Percentiles rank a stretch among this genome's conserved stretches.
Evolutionary conservation across 108 stramenopile genomes (phyloP).

Genomic region (Fistulifera pelliculosa): DNA sequence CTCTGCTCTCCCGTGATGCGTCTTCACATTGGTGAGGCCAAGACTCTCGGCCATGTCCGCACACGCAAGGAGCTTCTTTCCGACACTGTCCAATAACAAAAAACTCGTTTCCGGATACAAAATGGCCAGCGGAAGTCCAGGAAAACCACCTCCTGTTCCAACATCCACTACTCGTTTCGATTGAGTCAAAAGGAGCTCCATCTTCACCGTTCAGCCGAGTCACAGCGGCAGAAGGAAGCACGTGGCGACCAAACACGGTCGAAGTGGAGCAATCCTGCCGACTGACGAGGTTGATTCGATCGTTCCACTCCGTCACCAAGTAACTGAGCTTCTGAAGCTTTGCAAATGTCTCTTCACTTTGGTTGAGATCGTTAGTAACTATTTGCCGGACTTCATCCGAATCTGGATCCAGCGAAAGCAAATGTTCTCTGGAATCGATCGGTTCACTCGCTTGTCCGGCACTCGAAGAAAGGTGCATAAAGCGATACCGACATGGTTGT

Average conservation of each 20-base stretch:
- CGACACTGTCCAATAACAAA: constrained; percentile 68
- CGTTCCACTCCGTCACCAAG: constrained; percentile 73
- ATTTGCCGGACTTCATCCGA: constrained; percentile 17
- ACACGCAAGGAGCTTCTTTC: constrained; percentile 72
- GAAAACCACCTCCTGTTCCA: constrained; percentile 85
- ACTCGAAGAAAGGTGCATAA: too few relatives aligned
- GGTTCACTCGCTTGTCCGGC: too few relatives aligned
- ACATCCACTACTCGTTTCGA: constrained; percentile 48
- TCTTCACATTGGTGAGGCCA: constrained; percentile 31
- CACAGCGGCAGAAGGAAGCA: constrained; percentile 67
- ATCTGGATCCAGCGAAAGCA: constrained; percentile 24
- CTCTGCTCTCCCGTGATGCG: constrained; percentile 69
- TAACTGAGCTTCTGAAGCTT: constrained; percentile 40
- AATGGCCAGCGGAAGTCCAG: constrained; percentile 84
- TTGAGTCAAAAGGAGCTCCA: not conserved
- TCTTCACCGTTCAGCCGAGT: not conserved
- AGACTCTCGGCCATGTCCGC: constrained; percentile 64
- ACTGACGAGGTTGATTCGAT: constrained; percentile 71
- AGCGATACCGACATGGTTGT: too few relatives aligned
- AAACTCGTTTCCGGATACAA: constrained; percentile 54
- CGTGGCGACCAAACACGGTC: constrained; percentile 68
- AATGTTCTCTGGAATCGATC: too few relatives aligned
- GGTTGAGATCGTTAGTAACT: constrained; percentile 16
- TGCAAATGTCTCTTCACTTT: constrained; percentile 31
- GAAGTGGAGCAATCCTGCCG: constrained; percentile 55